phyloP scores from a whole-genome alignment of 495 filamentous ascomycete species.

The Penicillium lagena region DNA sequence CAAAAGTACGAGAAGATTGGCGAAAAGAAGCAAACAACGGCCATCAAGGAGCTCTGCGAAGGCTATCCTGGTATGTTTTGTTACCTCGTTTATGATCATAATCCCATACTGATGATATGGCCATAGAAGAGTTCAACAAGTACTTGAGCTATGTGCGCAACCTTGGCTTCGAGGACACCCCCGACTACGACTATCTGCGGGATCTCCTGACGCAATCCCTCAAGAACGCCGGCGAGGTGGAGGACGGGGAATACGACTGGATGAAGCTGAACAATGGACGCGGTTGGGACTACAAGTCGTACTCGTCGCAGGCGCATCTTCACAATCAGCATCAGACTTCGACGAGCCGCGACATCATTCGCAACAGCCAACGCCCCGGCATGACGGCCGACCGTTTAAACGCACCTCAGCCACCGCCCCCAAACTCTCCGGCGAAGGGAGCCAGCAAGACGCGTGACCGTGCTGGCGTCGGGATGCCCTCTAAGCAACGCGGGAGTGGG shows the following conservation, averaged over 20 bases:
- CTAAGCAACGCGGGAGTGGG: slow-evolving; percentile 67
- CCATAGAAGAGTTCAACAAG: slow-evolving; percentile 85
- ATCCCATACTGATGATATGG: not conserved
- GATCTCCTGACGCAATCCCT: slow-evolving; percentile 96
- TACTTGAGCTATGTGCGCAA: slow-evolving; percentile 97
- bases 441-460: slow-evolving; percentile 72
- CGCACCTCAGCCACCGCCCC: slow-evolving; percentile 86
- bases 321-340: slow-evolving; percentile 72
- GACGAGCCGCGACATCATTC: slow-evolving; percentile 71
- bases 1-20: slow-evolving; percentile 99
- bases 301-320: slow-evolving; percentile 67
- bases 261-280: slow-evolving; percentile 98
- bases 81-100: not conserved
- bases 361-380: slow-evolving; percentile 53
- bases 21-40: slow-evolving; percentile 98
- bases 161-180: slow-evolving; percentile 96
- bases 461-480: slow-evolving; percentile 66
- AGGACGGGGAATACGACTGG: slow-evolving; percentile 99
- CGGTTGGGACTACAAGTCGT: slow-evolving; percentile 89
- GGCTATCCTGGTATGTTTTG: slow-evolving; percentile 69
- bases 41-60: slow-evolving; percentile 94
- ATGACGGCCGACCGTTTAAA: slow-evolving; percentile 92
- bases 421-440: slow-evolving; percentile 70
- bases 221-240: slow-evolving; percentile 87
- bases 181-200: slow-evolving; percentile 96